phyloP scores from a whole-genome alignment of 805 yeast genomes.

The Saturnispora hagleri region DNA sequence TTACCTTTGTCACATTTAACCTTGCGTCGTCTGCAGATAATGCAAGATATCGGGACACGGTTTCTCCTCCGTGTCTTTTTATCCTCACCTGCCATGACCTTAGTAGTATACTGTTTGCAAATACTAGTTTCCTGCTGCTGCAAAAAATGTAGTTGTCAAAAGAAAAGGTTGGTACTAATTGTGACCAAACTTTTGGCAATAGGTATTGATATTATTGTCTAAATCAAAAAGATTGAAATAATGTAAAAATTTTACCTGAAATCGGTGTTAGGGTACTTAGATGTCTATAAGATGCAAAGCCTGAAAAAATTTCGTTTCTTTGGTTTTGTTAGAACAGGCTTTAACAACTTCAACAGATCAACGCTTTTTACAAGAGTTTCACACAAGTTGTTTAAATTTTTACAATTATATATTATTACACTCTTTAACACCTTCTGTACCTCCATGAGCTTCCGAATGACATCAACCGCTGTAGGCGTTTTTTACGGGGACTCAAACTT shows the following conservation, averaged over 20 bases:
- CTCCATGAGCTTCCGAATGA: neutral
- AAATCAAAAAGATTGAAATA: neutral
- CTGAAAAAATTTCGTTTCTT: neutral
- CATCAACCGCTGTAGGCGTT: neutral
- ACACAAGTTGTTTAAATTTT: neutral
- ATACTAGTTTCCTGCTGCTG: neutral
- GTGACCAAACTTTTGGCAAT: conserved; percentile 2
- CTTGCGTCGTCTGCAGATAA: conserved; percentile 31
- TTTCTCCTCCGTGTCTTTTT: conserved; percentile 28
- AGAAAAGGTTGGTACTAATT: neutral
- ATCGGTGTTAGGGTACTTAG: neutral
- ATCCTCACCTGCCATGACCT: conserved; percentile 1
- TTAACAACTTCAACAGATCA: neutral
- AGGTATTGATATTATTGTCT: conserved; percentile 10
- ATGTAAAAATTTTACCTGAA: neutral
- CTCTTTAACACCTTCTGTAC: neutral
- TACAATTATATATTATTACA: neutral
- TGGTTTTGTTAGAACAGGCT: neutral
- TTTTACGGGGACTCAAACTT: neutral
- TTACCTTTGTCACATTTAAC: conserved; percentile 37
- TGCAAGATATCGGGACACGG: conserved; percentile 33
- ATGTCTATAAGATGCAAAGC: neutral
- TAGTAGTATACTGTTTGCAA: neutral
- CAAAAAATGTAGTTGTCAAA: neutral
- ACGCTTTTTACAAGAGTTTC: neutral